phyloP scores from a whole-genome alignment of 2,329 filamentous ascomycete species.

The Nigrospora osmanthi region DNA sequence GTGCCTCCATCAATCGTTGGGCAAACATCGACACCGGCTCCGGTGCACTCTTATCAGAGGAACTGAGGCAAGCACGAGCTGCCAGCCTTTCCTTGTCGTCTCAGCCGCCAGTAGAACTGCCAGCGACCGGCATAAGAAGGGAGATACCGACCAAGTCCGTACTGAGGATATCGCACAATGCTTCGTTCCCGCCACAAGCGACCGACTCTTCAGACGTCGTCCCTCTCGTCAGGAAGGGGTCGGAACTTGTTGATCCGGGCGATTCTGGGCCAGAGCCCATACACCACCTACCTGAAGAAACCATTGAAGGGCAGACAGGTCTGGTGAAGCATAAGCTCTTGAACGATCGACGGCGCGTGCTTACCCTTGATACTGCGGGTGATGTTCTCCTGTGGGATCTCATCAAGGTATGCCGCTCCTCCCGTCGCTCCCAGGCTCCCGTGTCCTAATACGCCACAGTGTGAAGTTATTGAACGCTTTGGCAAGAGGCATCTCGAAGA shows the following conservation, averaged over 20 bases:
- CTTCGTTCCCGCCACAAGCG: constrained; percentile 57
- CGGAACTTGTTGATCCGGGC: constrained; percentile 46
- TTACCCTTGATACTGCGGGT: constrained; percentile 90
- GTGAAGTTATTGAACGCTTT: constrained; percentile 81
- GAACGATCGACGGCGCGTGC: constrained; percentile 80
- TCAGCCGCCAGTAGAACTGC: constrained; percentile 23
- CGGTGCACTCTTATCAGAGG: constrained; percentile 58
- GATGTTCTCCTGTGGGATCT: constrained; percentile 95
- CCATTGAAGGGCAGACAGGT: constrained; percentile 91
- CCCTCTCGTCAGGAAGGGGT: constrained; percentile 41
- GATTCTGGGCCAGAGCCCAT: constrained; percentile 51
- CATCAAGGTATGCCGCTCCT: constrained; percentile 54
- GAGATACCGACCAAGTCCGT: constrained; percentile 73
- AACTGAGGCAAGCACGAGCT: constrained; percentile 37
- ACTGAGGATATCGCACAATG: constrained; percentile 76
- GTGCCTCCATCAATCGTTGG: constrained; percentile 91
- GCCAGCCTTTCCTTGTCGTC: constrained; percentile 29
- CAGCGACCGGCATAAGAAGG: constrained; percentile 29
- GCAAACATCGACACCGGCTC: constrained; percentile 72
- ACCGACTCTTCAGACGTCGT: constrained; percentile 17
- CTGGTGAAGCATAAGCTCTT: constrained; percentile 88
- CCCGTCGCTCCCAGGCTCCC: not conserved
- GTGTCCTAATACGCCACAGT: constrained; percentile 41
- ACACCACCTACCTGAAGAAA: constrained; percentile 63
- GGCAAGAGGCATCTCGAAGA: constrained; percentile 92